Conservation (phyloP, 306 rosid species). For the Castanospermum australe region DNA sequence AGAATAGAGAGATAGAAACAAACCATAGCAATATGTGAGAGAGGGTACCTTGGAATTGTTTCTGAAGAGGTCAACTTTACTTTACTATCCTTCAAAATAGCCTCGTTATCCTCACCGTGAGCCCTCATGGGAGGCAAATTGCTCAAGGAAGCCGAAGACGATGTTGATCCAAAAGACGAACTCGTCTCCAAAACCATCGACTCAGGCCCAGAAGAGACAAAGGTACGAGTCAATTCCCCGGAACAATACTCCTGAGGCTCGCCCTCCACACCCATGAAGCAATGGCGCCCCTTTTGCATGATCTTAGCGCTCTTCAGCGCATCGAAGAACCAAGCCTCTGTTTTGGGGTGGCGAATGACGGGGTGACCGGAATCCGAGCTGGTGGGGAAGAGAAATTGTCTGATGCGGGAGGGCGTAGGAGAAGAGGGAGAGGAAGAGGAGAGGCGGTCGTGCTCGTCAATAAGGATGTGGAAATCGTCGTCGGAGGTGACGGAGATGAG, state of each 20-base stretch:
- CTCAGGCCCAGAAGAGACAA: slow-evolving; percentile 33
- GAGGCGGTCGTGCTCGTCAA: slow-evolving; percentile 43
- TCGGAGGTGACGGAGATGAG: slow-evolving; percentile 49
- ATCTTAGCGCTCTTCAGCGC: slow-evolving; percentile 52
- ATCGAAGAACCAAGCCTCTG: slow-evolving; percentile 63
- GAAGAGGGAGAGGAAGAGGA: not conserved
- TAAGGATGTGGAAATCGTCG: slow-evolving; percentile 40
- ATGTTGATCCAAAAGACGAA: slow-evolving; percentile 61
- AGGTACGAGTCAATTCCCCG: not conserved
- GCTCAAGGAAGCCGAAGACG: slow-evolving; percentile 54
- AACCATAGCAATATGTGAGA: not conserved
- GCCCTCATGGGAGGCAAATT: slow-evolving; percentile 36
- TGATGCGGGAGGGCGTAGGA: slow-evolving; percentile 38
- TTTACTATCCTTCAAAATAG: slow-evolving; percentile 20
- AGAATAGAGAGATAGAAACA: not conserved
- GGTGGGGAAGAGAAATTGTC: slow-evolving; percentile 46
- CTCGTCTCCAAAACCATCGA: slow-evolving; percentile 49
- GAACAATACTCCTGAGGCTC: not conserved
- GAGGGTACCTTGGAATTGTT: slow-evolving; percentile 36
- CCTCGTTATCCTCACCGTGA: slow-evolving; percentile 32
- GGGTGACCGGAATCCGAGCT: slow-evolving; percentile 6
- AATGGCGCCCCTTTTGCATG: slow-evolving; percentile 41
- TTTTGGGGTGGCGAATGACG: slow-evolving; percentile 50
- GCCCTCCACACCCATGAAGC: slow-evolving; percentile 20
- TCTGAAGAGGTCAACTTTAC: slow-evolving; percentile 23